These are phyloP conservation scores for Fusarium acutatum DNA, from an alignment of 2,329 filamentous ascomycete genomes.

Conservation along the genomic window DNA sequence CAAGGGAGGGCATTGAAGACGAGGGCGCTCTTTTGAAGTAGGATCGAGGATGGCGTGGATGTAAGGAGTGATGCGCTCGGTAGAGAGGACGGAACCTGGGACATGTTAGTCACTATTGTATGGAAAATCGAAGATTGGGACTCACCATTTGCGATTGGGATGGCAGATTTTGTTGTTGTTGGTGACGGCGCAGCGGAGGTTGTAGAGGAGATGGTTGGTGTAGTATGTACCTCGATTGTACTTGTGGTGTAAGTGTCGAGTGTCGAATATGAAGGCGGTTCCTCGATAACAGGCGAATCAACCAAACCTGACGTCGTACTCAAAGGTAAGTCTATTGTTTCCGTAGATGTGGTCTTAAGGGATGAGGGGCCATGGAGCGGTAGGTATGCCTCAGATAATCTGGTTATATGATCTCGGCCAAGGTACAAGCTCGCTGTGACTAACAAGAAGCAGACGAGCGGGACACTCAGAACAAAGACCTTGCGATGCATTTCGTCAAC, in stretches of 20 bases:
- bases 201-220: neutral
- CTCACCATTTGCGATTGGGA: constrained; percentile 9
- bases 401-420: constrained; percentile 33
- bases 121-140: accelerated
- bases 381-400: constrained; percentile 26
- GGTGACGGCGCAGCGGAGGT: neutral
- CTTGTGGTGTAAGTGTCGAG: neutral
- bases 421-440: constrained; percentile 29
- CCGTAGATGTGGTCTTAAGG: neutral
- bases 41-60: constrained; percentile 45
- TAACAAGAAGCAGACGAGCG: constrained; percentile 31
- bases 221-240: neutral
- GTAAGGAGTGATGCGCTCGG: constrained; percentile 37
- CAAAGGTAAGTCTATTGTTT: neutral
- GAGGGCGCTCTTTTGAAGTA: constrained; percentile 34
- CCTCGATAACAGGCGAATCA: neutral
- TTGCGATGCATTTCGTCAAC: constrained; percentile 34
- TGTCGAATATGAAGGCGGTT: neutral
- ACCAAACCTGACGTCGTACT: neutral
- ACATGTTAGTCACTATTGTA: neutral
- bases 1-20: constrained; percentile 42
- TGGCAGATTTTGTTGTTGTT: neutral
- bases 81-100: constrained; percentile 46
- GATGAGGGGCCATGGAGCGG: constrained; percentile 11
- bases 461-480: constrained; percentile 27